Percentiles rank a stretch among this genome's conserved stretches.
Evolutionary conservation across 2,329 filamentous ascomycete species (phyloP).

Genomic region (Botryosphaeria agaves): DNA sequence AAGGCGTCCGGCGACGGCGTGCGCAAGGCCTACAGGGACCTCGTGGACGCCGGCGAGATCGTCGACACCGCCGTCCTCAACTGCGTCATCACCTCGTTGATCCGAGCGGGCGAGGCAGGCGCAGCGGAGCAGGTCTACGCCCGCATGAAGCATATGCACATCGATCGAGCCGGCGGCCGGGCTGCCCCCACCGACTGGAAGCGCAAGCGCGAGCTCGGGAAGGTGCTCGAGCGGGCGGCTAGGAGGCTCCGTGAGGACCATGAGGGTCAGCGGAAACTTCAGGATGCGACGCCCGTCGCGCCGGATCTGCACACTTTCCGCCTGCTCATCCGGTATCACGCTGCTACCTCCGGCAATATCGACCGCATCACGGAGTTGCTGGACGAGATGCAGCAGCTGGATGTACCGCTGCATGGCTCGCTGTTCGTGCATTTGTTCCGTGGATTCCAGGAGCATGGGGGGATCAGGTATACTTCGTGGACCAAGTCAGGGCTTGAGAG

Average conservation of each 20-base stretch:
- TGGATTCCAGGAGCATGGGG: conserved; percentile 62
- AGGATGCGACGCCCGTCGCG: conserved; percentile 45
- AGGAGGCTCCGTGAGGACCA: conserved; percentile 29
- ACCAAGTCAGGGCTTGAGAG: conserved; percentile 47
- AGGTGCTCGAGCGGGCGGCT: conserved; percentile 27
- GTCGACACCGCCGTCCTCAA: conserved; percentile 81
- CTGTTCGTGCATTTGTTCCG: conserved; percentile 71
- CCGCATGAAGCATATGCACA: conserved; percentile 56
- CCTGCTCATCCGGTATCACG: conserved; percentile 61
- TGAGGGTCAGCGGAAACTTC: conserved; percentile 41
- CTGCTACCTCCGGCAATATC: conserved; percentile 51
- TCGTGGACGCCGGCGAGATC: conserved; percentile 73
- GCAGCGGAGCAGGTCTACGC: conserved; percentile 69
- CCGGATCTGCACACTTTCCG: conserved; percentile 69
- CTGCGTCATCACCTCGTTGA: conserved; percentile 62
- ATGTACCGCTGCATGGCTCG: conserved; percentile 52
- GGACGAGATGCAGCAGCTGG: conserved; percentile 59
- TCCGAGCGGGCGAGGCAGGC: conserved; percentile 56
- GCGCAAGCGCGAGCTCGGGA: conserved; percentile 24
- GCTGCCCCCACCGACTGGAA: conserved; percentile 23
- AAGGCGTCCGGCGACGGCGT: conserved; percentile 56
- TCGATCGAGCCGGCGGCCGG: conserved; percentile 12
- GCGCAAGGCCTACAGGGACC: conserved; percentile 59
- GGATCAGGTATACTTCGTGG: conserved; percentile 50
- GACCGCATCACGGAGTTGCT: conserved; percentile 53